Evolutionary conservation across 2,329 filamentous ascomycete species (phyloP).

Genomic region (Davidsoniella neocaledoniae): DNA sequence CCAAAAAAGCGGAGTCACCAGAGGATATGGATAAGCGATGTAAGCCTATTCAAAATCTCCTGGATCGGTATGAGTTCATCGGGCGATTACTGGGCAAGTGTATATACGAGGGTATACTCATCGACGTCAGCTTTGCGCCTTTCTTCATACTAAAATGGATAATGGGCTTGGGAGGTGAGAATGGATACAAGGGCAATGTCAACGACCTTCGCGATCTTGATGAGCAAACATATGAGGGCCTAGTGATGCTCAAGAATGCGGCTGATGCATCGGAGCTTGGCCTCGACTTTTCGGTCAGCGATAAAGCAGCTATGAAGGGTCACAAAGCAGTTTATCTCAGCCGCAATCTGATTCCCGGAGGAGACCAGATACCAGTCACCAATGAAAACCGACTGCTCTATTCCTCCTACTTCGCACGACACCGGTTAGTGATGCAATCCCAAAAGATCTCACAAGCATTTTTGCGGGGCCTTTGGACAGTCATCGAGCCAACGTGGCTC

Average conservation of each 20-base stretch:
- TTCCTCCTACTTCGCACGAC: slow-evolving; percentile 76
- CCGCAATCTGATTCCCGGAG: slow-evolving; percentile 58
- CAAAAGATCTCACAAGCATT: slow-evolving; percentile 73
- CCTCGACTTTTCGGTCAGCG: slow-evolving; percentile 79
- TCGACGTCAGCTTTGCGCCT: slow-evolving; percentile 81
- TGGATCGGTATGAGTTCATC: slow-evolving; percentile 74
- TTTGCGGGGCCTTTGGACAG: slow-evolving; percentile 65
- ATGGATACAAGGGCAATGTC: slow-evolving; percentile 64
- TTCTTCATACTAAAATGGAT: slow-evolving; percentile 95
- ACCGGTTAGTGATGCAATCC: slow-evolving; percentile 70
- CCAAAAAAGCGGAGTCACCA: slow-evolving; percentile 23
- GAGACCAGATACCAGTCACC: slow-evolving; percentile 62
- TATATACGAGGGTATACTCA: slow-evolving; percentile 87
- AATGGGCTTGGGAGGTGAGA: slow-evolving; percentile 41
- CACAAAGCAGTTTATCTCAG: slow-evolving; percentile 41
- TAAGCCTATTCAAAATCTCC: slow-evolving; percentile 25
- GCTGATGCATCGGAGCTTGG: slow-evolving; percentile 35
- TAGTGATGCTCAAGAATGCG: slow-evolving; percentile 72
- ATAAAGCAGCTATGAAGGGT: slow-evolving; percentile 36
- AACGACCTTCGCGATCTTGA: slow-evolving; percentile 91
- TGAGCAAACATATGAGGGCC: slow-evolving; percentile 73
- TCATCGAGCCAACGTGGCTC: slow-evolving; percentile 85
- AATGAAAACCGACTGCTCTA: slow-evolving; percentile 91
- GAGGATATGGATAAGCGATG: background rate
- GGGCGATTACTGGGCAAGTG: slow-evolving; percentile 91